Evolutionary conservation across 2,329 filamentous ascomycete species (phyloP), one percentile per base, ranked within the genome.

Genomic region (Fusarium sp.): DNA sequence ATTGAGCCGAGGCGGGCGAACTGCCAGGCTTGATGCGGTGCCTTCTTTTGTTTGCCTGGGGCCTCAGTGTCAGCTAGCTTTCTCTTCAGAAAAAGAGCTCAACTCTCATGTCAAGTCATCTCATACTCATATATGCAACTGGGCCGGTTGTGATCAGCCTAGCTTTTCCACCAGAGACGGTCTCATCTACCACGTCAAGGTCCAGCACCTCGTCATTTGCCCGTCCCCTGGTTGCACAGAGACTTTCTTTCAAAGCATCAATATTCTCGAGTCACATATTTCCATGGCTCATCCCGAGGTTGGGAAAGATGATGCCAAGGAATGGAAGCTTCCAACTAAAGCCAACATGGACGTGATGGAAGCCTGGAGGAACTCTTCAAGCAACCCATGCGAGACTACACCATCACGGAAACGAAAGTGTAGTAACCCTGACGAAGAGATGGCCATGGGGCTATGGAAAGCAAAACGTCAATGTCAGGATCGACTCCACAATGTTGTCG

Each of bases 151-250:
- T 43, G 62, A 72, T 2, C 76, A 78, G 9, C 67, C 75, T 1
- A 77, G 77, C 47, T 84, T 84, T 56, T 70, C 76, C 4, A 79
- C 80, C 2, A 76, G 75, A 16, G 78, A 79, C 34, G 81, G 78
- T 11, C 77, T 84, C 32, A 76, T 79, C 18, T 80, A 82, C 74
- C 83, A 84, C 61, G 81, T 84, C 41, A 82, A 84, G 58, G 74
- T 75, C 22, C 79, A 84, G 48, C 83, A 84, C 62, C 75, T 84
- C 13, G 76, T 84, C 29, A 71, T 81, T 27, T 84, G 83, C 30
- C 83, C 83, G 0, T 76, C 78, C 2, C 69, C 75, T 1, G 80
- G 78, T 1, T 84, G 83, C 58, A 72, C 75, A 34, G 80, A 83
- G 52, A 73, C 71, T n/a, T 67, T 72, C 1, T 82, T 83, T 40